Evolutionary conservation across 208 protist species (phyloP).

Genomic region (Trypanosoma scelopori): DNA sequence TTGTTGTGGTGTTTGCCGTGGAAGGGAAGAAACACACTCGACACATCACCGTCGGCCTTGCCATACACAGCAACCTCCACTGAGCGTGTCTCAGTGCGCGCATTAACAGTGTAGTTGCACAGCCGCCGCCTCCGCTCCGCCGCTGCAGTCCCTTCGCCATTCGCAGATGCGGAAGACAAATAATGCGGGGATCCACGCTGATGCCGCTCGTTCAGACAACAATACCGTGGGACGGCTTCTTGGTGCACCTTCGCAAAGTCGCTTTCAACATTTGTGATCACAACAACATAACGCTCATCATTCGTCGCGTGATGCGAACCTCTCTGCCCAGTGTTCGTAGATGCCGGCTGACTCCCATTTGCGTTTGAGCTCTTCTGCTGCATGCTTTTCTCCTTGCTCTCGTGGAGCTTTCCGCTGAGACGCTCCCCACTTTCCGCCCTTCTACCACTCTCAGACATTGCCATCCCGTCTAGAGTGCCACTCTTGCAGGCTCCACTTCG

Average conservation of each 20-base stretch:
- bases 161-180: not conserved
- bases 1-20: not conserved
- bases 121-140: constrained; percentile 4
- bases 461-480: no score
- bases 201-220: constrained; percentile 38
- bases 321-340: no score
- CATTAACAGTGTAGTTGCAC: constrained; percentile 60
- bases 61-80: constrained; percentile 71
- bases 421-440: not conserved
- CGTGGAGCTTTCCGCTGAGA: not conserved
- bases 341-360: not conserved
- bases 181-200: not conserved
- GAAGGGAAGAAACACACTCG: constrained; percentile 34
- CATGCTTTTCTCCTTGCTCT: not conserved
- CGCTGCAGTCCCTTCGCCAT: not conserved
- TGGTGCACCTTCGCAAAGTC: constrained; percentile 78
- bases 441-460: no score
- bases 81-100: constrained; percentile 73
- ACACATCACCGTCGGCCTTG: constrained; percentile 48
- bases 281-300: constrained; percentile 59
- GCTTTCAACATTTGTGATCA: constrained; percentile 86
- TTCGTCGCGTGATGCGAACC: not conserved
- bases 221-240: constrained; percentile 45
- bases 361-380: not conserved
- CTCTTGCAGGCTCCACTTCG: not conserved